Evolutionary conservation across 208 protist species (phyloP).

Genomic region (Angomonas ambiguus): DNA sequence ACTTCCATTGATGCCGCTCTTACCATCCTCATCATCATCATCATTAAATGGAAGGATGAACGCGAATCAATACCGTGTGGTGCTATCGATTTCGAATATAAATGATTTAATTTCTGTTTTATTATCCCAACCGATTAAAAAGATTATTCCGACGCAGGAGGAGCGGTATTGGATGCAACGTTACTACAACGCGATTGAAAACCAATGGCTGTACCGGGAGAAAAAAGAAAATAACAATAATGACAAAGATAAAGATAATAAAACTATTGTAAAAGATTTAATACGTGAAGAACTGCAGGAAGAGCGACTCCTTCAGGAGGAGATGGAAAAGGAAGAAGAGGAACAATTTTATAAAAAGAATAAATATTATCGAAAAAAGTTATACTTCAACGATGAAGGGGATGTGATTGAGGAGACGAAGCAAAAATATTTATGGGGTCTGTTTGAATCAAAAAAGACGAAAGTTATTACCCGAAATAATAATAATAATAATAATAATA

Average conservation of each 20-base stretch:
- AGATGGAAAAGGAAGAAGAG: background rate
- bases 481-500: constrained; percentile 13
- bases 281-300: too few species aligned
- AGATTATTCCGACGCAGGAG: background rate
- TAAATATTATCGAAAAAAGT: constrained; percentile 1
- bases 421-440: background rate
- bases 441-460: background rate
- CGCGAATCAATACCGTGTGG: too few species aligned
- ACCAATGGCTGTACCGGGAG: background rate
- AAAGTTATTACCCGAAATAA: constrained; percentile 2
- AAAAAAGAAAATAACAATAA: background rate
- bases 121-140: background rate
- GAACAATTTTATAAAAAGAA: constrained; percentile 1
- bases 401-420: background rate
- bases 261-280: too few species aligned
- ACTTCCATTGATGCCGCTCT: background rate
- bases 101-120: background rate
- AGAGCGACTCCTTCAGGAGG: background rate
- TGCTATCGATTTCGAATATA: background rate
- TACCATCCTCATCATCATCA: background rate
- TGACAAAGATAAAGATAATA: background rate
- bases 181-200: background rate
- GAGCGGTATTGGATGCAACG: background rate
- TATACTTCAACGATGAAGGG: background rate
- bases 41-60: background rate